A percentile compares a stretch with the other conserved stretches of the same genome.
Conservation (phyloP, 257 asterid genomes). For the Scutellaria barbata region DNA sequence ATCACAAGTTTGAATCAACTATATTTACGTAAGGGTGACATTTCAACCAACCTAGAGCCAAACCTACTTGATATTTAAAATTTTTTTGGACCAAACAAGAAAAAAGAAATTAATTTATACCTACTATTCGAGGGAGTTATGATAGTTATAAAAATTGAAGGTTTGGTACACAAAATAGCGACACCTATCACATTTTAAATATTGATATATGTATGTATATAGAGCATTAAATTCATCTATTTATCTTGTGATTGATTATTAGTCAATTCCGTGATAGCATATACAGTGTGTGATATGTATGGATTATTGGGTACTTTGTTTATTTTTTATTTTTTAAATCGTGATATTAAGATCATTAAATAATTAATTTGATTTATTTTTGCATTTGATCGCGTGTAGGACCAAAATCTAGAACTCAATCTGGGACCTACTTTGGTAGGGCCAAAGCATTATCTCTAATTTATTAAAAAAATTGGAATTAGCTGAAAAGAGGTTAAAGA, state of each 20-base stretch:
- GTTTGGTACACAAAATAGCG: no score
- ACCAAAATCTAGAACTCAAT: background rate
- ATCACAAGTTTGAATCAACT: background rate
- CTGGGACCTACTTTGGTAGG: background rate
- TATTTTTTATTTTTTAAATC: no score
- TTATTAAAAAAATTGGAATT: background rate
- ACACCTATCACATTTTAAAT: no score
- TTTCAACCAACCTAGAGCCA: conserved; percentile 32
- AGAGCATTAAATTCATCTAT: no score
- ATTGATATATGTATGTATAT: no score
- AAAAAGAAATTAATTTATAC: background rate
- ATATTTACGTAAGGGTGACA: background rate
- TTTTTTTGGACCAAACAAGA: conserved; percentile 3
- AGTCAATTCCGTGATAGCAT: no score
- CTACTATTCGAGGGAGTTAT: conserved; percentile 14
- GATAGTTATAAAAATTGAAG: background rate
- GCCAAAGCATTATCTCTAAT: background rate
- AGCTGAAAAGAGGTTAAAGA: background rate
- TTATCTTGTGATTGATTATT: no score
- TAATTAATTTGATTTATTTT: no score
- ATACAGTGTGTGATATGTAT: no score
- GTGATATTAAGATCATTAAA: no score
- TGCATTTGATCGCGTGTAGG: no score
- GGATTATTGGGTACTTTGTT: no score
- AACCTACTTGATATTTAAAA: conserved; percentile 32